Conservation (phyloP, 345 rosid species). For the Rubroshorea leprosula region DNA sequence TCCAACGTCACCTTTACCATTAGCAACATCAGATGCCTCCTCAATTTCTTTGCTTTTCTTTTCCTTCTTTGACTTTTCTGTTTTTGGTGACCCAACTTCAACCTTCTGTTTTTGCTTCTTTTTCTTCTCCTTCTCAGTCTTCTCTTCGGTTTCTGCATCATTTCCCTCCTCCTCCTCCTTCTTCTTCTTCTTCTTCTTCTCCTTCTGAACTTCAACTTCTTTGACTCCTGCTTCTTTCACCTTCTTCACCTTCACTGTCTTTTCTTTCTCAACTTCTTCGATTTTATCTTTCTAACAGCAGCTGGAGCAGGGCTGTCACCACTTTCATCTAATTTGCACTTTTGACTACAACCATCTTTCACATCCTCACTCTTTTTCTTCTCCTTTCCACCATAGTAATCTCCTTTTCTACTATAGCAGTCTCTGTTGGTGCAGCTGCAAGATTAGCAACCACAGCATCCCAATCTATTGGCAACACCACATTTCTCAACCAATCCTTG, state of each 20-base stretch:
- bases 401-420: conserved; percentile 20
- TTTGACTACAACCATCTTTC: conserved; percentile 24
- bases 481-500: conserved; percentile 69
- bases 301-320: conserved; percentile 33
- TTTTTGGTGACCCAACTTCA: conserved; percentile 30
- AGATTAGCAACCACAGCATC: conserved; percentile 63
- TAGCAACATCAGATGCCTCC: conserved; percentile 25
- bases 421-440: conserved; percentile 45
- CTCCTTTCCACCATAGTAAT: conserved; percentile 18
- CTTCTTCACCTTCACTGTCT: conserved; percentile 31
- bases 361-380: conserved; percentile 32
- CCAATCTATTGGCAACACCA: conserved; percentile 62
- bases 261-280: conserved; percentile 23
- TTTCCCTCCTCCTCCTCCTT: conserved; percentile 43
- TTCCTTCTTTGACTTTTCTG: conserved; percentile 51
- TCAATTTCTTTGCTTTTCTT: conserved; percentile 55
- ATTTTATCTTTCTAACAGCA: conserved; percentile 47
- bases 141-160: conserved; percentile 23
- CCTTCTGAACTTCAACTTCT: conserved; percentile 29
- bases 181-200: conserved; percentile 48
- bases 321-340: conserved; percentile 50
- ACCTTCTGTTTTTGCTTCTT: conserved; percentile 35
- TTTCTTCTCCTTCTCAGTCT: conserved; percentile 44
- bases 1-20: conserved; percentile 32
- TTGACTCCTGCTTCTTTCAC: conserved; percentile 23